These are phyloP conservation scores for Bertia moriformis DNA, from an alignment of 2,329 filamentous ascomycete genomes.

Conservation along the genomic window DNA sequence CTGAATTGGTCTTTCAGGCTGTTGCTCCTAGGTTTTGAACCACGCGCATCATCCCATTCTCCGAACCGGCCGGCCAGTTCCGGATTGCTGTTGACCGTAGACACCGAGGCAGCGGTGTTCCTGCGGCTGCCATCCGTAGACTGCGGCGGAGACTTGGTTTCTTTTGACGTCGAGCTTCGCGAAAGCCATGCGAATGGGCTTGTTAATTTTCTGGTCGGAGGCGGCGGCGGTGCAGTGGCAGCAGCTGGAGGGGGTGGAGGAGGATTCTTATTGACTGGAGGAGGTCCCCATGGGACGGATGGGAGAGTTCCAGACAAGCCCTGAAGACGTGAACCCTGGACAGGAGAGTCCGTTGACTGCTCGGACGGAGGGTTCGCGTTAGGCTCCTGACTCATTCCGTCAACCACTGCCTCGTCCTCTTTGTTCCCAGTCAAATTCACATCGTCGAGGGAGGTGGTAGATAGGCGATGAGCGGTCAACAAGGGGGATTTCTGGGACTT, in stretches of 20 bases:
- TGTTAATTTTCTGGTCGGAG: constrained; percentile 36
- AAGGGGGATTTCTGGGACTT: not conserved
- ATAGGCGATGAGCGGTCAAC: not conserved
- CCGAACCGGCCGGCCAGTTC: constrained; percentile 37
- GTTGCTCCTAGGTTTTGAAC: constrained; percentile 23
- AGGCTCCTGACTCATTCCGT: not conserved
- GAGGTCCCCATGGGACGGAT: constrained; percentile 31
- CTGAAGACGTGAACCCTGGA: not conserved
- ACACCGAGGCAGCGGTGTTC: constrained; percentile 43
- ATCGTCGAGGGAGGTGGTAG: not conserved
- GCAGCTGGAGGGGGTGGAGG: constrained; percentile 13
- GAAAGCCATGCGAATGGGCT: constrained; percentile 48
- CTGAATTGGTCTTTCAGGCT: constrained; percentile 43
- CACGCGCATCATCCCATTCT: constrained; percentile 21
- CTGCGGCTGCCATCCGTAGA: constrained; percentile 24
- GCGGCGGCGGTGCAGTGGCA: too few species aligned
- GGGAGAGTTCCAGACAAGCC: constrained; percentile 26
- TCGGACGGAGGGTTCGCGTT: not conserved
- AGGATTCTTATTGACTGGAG: constrained; percentile 16
- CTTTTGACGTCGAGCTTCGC: constrained; percentile 24
- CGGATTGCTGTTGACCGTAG: constrained; percentile 40
- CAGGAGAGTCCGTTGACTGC: not conserved
- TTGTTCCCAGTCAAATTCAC: not conserved
- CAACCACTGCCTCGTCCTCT: not conserved
- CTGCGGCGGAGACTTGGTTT: constrained; percentile 28